A percentile compares a stretch with the other conserved stretches of the same genome.
phyloP scores from a whole-genome alignment of 148 eudicot species.

The Hydrangea macrophylla region DNA sequence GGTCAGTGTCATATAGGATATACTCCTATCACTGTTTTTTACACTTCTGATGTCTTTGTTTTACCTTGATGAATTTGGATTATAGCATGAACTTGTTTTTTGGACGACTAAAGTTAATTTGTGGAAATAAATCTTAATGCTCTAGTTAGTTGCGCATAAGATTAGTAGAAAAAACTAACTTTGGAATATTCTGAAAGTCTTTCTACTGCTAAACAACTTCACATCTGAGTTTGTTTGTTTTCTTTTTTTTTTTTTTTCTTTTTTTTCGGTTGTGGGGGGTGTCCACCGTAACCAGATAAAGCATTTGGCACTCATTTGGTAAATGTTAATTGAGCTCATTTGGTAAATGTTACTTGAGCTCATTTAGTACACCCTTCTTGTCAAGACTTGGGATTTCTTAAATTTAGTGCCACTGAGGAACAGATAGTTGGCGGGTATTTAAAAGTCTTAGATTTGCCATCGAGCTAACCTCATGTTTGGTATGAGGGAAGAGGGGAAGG shows the following conservation, averaged over 20 bases:
- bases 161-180: background rate
- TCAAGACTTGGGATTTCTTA: background rate
- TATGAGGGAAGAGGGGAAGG: no score
- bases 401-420: background rate
- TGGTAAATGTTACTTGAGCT: background rate
- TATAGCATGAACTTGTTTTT: no score
- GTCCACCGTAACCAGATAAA: background rate
- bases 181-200: background rate
- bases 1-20: slow-evolving; percentile 40
- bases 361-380: background rate
- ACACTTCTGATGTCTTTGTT: background rate
- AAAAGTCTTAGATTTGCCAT: no score
- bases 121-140: background rate
- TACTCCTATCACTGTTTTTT: background rate
- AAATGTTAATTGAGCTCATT: background rate
- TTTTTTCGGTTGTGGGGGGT: no score
- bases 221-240: background rate
- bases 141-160: background rate
- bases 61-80: background rate
- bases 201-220: background rate
- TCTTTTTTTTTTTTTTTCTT: no score
- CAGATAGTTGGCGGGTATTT: no score
- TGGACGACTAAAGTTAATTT: background rate
- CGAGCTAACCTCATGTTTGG: no score
- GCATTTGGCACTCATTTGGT: background rate